Evolutionary conservation across 768 basidiomycete species (phyloP).

Genomic region (Lentinula raphanica): DNA sequence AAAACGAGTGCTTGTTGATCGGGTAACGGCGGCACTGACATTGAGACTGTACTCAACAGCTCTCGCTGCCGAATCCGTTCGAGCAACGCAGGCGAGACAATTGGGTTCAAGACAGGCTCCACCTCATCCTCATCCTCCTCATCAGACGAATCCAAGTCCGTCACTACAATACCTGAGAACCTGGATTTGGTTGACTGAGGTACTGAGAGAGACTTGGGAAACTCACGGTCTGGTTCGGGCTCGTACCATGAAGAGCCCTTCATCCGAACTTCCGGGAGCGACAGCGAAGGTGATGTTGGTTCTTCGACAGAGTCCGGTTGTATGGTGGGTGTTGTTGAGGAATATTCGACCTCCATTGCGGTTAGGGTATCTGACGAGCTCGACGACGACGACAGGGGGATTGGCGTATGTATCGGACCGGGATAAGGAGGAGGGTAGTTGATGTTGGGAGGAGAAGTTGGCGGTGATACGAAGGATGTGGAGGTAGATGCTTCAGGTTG

Average conservation of each 20-base stretch:
- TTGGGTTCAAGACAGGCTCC: constrained; percentile 22
- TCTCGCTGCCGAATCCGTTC: constrained; percentile 35
- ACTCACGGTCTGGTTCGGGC: constrained; percentile 62
- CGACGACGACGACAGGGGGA: not conserved
- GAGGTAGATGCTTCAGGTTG: not conserved
- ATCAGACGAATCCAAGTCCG: constrained; percentile 50
- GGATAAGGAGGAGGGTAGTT: not conserved
- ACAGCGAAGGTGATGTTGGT: constrained; percentile 17
- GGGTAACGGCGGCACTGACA: constrained; percentile 15
- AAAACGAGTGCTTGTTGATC: constrained; percentile 49
- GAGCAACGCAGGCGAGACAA: constrained; percentile 39
- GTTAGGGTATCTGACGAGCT: not conserved
- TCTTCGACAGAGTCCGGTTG: constrained; percentile 9
- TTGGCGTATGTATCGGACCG: not conserved
- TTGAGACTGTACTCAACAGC: constrained; percentile 13
- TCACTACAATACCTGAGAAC: constrained; percentile 57
- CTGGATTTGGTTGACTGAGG: constrained; percentile 1
- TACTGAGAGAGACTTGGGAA: not conserved
- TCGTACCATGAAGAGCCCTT: constrained; percentile 62
- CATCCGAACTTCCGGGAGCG: constrained; percentile 56
- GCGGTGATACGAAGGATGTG: not conserved
- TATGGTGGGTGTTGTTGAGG: not conserved
- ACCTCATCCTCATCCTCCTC: constrained; percentile 29
- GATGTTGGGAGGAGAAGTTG: not conserved
- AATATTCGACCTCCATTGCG: constrained; percentile 6